Evolutionary conservation across 192 early-diverging fungal genomes (phyloP).

Genomic region (Coemansia sp.): DNA sequence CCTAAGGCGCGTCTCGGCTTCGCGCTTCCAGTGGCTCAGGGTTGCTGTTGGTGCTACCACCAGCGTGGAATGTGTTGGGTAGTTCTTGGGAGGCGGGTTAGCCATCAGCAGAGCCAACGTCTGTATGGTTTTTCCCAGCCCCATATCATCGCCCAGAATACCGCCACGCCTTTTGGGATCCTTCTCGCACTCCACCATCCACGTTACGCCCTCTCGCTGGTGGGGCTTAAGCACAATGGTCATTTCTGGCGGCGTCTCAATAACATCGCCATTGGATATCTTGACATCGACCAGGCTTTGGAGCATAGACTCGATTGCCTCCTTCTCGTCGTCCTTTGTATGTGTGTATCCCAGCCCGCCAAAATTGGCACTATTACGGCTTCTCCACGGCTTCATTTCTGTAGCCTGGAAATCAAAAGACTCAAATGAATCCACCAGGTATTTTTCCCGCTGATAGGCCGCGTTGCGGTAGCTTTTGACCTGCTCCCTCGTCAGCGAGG

Average conservation of each 20-base stretch:
- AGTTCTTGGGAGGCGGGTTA: constrained; percentile 20
- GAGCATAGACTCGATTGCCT: not conserved
- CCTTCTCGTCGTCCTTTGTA: not conserved
- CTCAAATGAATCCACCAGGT: too few relatives aligned
- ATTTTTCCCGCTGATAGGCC: too few relatives aligned
- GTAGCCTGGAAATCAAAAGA: too few relatives aligned
- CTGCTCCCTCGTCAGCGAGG: too few relatives aligned
- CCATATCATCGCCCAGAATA: constrained; percentile 69
- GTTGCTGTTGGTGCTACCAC: constrained; percentile 68
- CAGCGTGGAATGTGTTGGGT: constrained; percentile 56
- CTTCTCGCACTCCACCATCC: constrained; percentile 60
- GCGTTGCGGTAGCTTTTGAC: too few relatives aligned
- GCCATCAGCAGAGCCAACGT: constrained; percentile 61
- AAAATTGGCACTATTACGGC: too few relatives aligned
- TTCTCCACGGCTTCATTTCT: too few relatives aligned
- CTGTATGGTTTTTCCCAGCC: constrained; percentile 76
- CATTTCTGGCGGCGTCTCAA: constrained; percentile 55
- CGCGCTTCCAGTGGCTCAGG: constrained; percentile 71
- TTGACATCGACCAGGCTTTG: constrained; percentile 6
- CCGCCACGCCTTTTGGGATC: constrained; percentile 50
- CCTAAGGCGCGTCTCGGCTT: constrained; percentile 60
- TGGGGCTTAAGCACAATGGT: constrained; percentile 53
- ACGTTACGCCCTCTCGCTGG: constrained; percentile 60
- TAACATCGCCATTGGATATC: constrained; percentile 4
- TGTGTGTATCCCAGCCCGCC: too few relatives aligned